Conservation (phyloP, 1,284 basidiomycete species). For the Entoloma clypeatum region DNA sequence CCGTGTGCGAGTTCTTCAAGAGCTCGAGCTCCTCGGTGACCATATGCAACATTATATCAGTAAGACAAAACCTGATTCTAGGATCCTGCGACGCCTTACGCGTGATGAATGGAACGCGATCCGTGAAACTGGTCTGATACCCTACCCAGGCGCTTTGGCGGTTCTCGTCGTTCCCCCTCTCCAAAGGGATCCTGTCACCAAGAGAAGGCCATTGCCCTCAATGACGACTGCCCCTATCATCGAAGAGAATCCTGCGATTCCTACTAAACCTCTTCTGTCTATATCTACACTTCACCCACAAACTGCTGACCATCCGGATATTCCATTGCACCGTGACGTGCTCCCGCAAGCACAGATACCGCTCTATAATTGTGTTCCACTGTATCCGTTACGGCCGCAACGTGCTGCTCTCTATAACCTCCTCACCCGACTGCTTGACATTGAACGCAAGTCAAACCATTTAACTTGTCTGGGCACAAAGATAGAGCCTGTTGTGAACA, state of each 20-base stretch:
- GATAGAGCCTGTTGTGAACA: background rate
- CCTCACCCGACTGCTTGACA: constrained; percentile 43
- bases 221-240: constrained; percentile 39
- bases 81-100: constrained; percentile 58
- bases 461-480: constrained; percentile 5
- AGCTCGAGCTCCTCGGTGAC: constrained; percentile 55
- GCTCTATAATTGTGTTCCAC: constrained; percentile 57
- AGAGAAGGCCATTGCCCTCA: constrained; percentile 38
- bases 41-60: constrained; percentile 28
- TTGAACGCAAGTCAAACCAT: constrained; percentile 41
- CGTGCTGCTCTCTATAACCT: constrained; percentile 52
- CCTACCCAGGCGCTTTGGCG: constrained; percentile 52
- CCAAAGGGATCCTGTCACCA: constrained; percentile 50
- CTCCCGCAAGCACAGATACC: constrained; percentile 49
- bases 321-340: constrained; percentile 17
- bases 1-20: constrained; percentile 69
- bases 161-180: constrained; percentile 68
- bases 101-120: constrained; percentile 53
- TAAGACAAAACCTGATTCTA: constrained; percentile 22
- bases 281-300: constrained; percentile 38
- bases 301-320: constrained; percentile 5
- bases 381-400: constrained; percentile 59
- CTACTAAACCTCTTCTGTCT: constrained; percentile 25
- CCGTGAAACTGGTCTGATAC: constrained; percentile 43
- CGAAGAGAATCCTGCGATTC: constrained; percentile 19